These are phyloP conservation scores for Suhomyces terraborum DNA, from an alignment of 1,139 yeast species.

Conservation along the genomic window DNA sequence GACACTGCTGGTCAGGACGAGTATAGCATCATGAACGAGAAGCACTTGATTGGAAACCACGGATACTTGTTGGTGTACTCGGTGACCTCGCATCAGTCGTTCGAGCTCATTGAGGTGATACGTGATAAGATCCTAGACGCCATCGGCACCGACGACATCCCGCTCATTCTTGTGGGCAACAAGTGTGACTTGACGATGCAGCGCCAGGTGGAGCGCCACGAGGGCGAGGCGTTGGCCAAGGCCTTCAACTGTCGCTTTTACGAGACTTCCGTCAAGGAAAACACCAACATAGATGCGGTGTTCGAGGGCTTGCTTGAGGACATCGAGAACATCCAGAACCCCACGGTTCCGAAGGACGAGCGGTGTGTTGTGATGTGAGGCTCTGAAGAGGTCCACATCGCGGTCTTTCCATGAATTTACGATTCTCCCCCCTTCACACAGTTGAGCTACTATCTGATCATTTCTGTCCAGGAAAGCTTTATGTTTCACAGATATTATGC, in stretches of 20 bases:
- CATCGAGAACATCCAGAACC: conserved; percentile 64
- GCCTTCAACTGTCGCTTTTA: conserved; percentile 66
- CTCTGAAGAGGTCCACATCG: not conserved
- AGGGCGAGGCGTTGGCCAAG: conserved; percentile 66
- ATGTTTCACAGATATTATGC: too few relatives aligned
- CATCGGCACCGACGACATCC: conserved; percentile 71
- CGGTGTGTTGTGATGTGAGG: conserved; percentile 38
- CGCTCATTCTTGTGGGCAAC: conserved; percentile 83
- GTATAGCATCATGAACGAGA: conserved; percentile 80
- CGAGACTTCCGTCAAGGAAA: conserved; percentile 82
- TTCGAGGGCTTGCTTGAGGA: conserved; percentile 69
- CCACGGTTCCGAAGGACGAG: conserved; percentile 39
- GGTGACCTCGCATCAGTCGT: conserved; percentile 76
- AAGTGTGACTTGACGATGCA: conserved; percentile 70
- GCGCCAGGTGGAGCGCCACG: conserved; percentile 64
- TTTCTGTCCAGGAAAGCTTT: too few relatives aligned
- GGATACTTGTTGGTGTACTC: conserved; percentile 85
- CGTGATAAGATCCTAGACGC: conserved; percentile 83
- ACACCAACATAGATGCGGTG: conserved; percentile 64
- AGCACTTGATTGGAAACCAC: conserved; percentile 80
- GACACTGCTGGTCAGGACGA: conserved; percentile 98
- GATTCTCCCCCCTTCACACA: too few relatives aligned
- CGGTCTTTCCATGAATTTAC: not conserved
- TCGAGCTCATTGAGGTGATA: conserved; percentile 74
- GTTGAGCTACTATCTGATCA: too few relatives aligned